Evolutionary conservation across 257 asterid genomes (phyloP).

Genomic region (Scutellaria galericulata): DNA sequence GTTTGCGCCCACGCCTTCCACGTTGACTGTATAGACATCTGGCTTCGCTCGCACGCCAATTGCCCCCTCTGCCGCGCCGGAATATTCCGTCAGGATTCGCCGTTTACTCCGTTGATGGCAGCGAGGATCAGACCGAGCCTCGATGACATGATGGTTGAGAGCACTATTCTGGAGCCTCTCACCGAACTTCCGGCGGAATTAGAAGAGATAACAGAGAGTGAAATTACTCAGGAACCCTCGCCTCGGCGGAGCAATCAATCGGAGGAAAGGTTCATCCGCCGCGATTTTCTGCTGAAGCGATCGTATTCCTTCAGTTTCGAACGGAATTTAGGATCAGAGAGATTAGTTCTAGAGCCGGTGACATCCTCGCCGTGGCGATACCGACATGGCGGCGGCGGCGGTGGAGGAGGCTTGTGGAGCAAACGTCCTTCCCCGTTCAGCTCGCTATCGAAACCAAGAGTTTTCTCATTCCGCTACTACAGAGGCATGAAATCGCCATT

Average conservation of each 20-base stretch:
- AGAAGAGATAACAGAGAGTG: constrained; percentile 44
- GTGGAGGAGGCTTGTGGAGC: constrained; percentile 72
- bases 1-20: constrained; percentile 84
- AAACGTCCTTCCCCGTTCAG: constrained; percentile 88
- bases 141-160: constrained; percentile 71
- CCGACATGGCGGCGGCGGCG: constrained; percentile 54
- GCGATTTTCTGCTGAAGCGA: constrained; percentile 76
- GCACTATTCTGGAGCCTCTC: constrained; percentile 61
- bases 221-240: constrained; percentile 62
- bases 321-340: constrained; percentile 81
- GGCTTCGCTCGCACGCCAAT: constrained; percentile 96
- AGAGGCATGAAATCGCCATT: constrained; percentile 94
- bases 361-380: constrained; percentile 94
- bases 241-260: constrained; percentile 62
- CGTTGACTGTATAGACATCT: constrained; percentile 92
- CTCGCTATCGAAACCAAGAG: constrained; percentile 70
- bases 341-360: constrained; percentile 69
- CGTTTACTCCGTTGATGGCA: constrained; percentile 89
- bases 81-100: constrained; percentile 75
- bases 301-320: constrained; percentile 94
- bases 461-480: constrained; percentile 83
- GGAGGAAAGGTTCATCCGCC: constrained; percentile 71
- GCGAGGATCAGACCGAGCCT: constrained; percentile 85
- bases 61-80: constrained; percentile 96
- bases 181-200: constrained; percentile 57